Evolutionary conservation across 1,139 yeast species (phyloP).

Genomic region (Taphrina communis): DNA sequence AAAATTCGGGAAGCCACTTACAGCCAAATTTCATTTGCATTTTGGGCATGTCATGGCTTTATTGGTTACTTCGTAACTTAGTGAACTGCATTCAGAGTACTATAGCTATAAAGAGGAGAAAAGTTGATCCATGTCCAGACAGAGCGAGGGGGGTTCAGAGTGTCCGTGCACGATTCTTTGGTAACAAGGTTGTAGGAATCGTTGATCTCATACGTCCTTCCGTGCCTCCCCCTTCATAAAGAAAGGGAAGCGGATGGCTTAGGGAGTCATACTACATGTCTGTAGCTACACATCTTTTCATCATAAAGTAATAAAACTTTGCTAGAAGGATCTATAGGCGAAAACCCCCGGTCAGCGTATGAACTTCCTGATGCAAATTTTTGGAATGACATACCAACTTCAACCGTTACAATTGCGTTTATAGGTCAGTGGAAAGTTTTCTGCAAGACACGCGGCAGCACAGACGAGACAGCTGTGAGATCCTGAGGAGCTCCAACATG

Average conservation of each 20-base stretch:
- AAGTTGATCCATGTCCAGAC: slow-evolving; percentile 10
- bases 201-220: slow-evolving; percentile 32
- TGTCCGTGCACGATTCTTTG: slow-evolving; percentile 34
- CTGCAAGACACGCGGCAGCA: not conserved
- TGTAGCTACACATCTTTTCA: slow-evolving; percentile 33
- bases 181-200: slow-evolving; percentile 37
- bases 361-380: too few relatives aligned
- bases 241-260: slow-evolving; percentile 26
- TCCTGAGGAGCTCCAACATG: not conserved
- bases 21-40: slow-evolving; percentile 1
- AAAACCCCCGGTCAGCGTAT: too few relatives aligned
- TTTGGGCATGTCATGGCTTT: too few relatives aligned
- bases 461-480: not conserved
- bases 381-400: slow-evolving; percentile 14
- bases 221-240: not conserved
- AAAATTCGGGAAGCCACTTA: not conserved
- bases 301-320: slow-evolving; percentile 34
- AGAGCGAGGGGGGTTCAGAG: slow-evolving; percentile 24
- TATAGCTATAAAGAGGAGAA: not conserved
- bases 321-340: slow-evolving; percentile 28
- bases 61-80: too few relatives aligned
- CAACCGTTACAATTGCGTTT: not conserved
- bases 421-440: slow-evolving; percentile 8
- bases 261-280: slow-evolving; percentile 31
- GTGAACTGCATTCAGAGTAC: too few relatives aligned